Base-by-base conservation (phyloP, 1,284 basidiomycete species). In the Boletus sp. region DNA sequence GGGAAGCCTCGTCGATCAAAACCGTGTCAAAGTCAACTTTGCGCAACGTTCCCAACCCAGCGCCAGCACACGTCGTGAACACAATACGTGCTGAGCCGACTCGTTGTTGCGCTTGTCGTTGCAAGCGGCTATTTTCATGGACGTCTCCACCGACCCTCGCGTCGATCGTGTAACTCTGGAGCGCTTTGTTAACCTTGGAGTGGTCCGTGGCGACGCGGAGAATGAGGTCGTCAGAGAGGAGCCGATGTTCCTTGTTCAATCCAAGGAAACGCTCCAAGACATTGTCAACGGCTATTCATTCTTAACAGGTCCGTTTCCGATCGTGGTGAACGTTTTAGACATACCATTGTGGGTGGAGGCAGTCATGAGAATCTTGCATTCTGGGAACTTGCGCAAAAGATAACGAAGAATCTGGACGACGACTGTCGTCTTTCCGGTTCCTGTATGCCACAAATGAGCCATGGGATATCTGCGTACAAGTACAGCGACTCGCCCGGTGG, bases 371-470 rank as follows among this genome's bases (percentile, higher is more conserved):
- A 89, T 83, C 65, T 81, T 85, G 9, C 70, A 67, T 4, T 78
- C 74, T 9, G 73, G 65, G 28, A 71, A 72, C 37, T 71, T 68
- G 48, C 60, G 70, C 17, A 88, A 62, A 35, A 86, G 77, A 35
- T 76, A 76, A 19, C 75, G 74, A 17, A 88, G 77, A 47, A 88
- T 85, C 60, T 85, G 79, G 2, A 88, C 80, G 3, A 88, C 84
- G 1, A 88, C 87, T 0, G 85, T 88, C 0, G 86, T 88, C 71
- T 89, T 89, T 37, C 87, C 86, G 0, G 87, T 89, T 1, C 87
- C 87, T 87, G 52, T 1, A 14, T 16, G 11, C 30, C 25, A 52
- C 14, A 13, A 14, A 21, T 44, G 11, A 44, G 43, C n/a, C n/a
- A 23, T 23, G 23, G 17, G 14, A 44, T 25, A 9, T 8, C 21